A percentile compares a stretch with the other conserved stretches of the same genome.
These are phyloP conservation scores for Shiraia bambusicola DNA, from an alignment of 2,329 filamentous ascomycete species.

Conservation along the genomic window DNA sequence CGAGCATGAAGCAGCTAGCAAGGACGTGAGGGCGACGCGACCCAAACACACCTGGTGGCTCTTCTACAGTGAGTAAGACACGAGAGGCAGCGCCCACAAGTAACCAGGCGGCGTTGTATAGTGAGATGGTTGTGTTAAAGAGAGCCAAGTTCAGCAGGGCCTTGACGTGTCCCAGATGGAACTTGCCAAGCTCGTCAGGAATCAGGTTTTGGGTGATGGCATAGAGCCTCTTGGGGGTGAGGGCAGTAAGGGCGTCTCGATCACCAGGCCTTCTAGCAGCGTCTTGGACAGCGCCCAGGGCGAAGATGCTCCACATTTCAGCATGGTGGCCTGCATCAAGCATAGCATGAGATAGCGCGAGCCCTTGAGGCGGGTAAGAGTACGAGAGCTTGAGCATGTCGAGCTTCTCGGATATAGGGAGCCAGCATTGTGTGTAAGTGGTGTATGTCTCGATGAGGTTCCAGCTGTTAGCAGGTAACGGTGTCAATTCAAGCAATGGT, in stretches of 20 bases:
- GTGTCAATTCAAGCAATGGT: slow-evolving; percentile 11
- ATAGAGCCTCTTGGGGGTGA: slow-evolving; percentile 20
- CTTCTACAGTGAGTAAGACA: slow-evolving; percentile 48
- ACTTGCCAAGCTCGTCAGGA: slow-evolving; percentile 28
- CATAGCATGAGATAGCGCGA: slow-evolving; percentile 30
- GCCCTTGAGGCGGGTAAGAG: slow-evolving; percentile 51
- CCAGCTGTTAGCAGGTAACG: slow-evolving; percentile 61
- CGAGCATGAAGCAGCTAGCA: slow-evolving; percentile 63
- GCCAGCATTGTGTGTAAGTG: slow-evolving; percentile 73
- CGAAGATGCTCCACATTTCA: slow-evolving; percentile 49
- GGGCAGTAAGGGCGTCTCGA: slow-evolving; percentile 2
- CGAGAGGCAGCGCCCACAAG: slow-evolving; percentile 64
- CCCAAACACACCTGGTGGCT: slow-evolving; percentile 28
- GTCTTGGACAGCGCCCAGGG: slow-evolving; percentile 38
- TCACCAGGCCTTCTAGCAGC: background rate
- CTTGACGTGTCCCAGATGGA: slow-evolving; percentile 44
- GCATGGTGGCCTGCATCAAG: slow-evolving; percentile 42
- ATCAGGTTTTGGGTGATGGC: slow-evolving; percentile 28
- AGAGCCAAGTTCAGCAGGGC: slow-evolving; percentile 56
- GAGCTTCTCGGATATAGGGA: slow-evolving; percentile 70
- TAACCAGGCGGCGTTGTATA: slow-evolving; percentile 61
- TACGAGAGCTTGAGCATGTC: slow-evolving; percentile 60
- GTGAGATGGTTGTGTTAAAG: slow-evolving; percentile 61
- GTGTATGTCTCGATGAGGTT: slow-evolving; percentile 58
- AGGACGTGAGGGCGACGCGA: slow-evolving; percentile 44